Base-by-base conservation (phyloP, 768 basidiomycete genomes). In the Leccinum variicolor region DNA sequence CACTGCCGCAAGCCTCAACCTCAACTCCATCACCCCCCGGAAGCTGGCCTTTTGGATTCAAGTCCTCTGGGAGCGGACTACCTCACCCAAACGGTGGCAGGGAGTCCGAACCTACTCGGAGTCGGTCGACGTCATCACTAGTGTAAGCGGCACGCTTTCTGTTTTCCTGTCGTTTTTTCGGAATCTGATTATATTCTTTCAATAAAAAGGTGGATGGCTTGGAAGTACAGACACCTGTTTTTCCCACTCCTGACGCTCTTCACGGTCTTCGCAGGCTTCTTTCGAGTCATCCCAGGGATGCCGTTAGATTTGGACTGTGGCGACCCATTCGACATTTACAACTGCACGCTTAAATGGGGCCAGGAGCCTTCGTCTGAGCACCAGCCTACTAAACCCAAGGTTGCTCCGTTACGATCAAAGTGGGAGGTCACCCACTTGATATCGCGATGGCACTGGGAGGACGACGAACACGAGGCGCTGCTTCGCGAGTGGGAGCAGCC, bases 401-500 rank as follows among this genome's bases (percentile, higher is more conserved):
- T 45, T 9, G 17, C 34, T 36, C 3, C 34, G 34, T 36, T 17
- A 36, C 36, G 17, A 6, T 36, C 21, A 21, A 13, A 21, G n/a
- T 19, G 43, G 43, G 21, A 45, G 43, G 11, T 19, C 7, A 0
- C 3, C 11, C 17, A 36, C 17, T 36, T 36, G 36, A 21, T 13
- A 23, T 11, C 43, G 11, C 43, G 43, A 45, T 45, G 43, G 43
- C 19, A 45, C 6, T 19, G 13, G 43, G 23, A 52, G 36, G 51
- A 41, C 14, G 51, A 52, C 6, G 25, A 46, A 4, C 51, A 53
- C 3, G 21, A 48, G 6, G 33, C 8, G 13, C 51, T 41, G 17
- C 28, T 54, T 14, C 34, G 31, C 13, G 54, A 55, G 34, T 62
- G 61, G 62, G 26, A 47, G 26, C 23, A 26, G 9, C 36, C 36